Base-by-base conservation (phyloP, 2,329 filamentous ascomycete species). In the Rosellinia necatrix region DNA sequence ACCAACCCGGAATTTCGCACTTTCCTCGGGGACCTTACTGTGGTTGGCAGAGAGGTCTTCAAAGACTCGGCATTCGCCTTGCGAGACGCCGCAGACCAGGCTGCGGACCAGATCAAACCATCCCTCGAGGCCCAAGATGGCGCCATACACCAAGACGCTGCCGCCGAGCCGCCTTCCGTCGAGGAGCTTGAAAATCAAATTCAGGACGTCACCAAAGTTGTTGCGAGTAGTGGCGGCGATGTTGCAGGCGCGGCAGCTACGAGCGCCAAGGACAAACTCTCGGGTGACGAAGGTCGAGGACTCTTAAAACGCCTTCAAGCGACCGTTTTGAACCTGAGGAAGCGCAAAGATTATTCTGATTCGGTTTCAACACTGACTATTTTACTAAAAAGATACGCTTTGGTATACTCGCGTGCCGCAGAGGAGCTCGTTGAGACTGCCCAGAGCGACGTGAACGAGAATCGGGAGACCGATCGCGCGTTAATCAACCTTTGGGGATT, bases 1-100 rank as follows among this genome's bases (percentile, higher is more conserved):
- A 91, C 90, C 12, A 97, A 97, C 70, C 86, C 89, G 0, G 92
- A 97, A 67, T 97, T 97, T 71, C 87, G 92, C 34, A 79, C 92
- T 6, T 92, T 97, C 66, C 77, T 97, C 40, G 84, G 87, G 9
- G 93, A 97, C 66, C 74, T 96, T 35, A 86, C 86, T 41, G 86
- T 87, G 0, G 83, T 97, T 42, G 89, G 88, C 10, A 86, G 89
- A 37, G 89, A 96, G 69, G 87, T 97, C 0, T 92, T 97, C 70
- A 86, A 86, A 48, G 92, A 97, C 66, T 92, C 92, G 2, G 91
- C 92, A 0, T 87, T 91, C 59, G 88, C 89, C 0, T 71, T 96
- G 5, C 90, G 92, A 0, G 81, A 86, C 13, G 89, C 87, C 1
- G 91, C 92, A 0, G 83, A 89, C 61, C 78, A 91, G 59, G 87